Evolutionary conservation across 768 basidiomycete species (phyloP).

Genomic region (Phlegmacium glaucopus): DNA sequence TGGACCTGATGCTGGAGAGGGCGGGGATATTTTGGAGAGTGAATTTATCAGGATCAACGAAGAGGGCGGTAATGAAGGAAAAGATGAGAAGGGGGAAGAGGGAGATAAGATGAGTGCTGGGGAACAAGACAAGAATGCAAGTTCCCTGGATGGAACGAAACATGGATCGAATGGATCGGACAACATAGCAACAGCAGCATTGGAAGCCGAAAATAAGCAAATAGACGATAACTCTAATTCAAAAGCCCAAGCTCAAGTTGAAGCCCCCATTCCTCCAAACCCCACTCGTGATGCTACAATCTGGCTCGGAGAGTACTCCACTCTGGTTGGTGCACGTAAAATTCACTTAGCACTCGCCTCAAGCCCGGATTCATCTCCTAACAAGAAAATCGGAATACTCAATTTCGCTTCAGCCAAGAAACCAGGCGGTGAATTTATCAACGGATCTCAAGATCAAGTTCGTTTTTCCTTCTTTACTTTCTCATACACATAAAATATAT

Average conservation of each 20-base stretch:
- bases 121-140: not conserved
- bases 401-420: conserved; percentile 75
- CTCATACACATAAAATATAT: not conserved
- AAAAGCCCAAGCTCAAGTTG: not conserved
- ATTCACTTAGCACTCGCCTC: conserved; percentile 8
- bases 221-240: not conserved
- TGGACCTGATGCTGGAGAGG: conserved; percentile 11
- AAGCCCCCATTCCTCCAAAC: not conserved
- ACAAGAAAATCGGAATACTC: conserved; percentile 42
- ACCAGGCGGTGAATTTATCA: conserved; percentile 73
- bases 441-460: conserved; percentile 66
- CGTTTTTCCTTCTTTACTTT: not conserved
- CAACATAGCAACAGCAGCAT: not conserved
- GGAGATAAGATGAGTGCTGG: not conserved
- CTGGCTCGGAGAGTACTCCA: conserved; percentile 22
- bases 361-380: not conserved
- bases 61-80: no score
- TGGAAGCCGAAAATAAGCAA: not conserved
- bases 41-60: no score
- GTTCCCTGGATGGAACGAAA: no score
- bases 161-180: not conserved
- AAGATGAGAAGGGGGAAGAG: not conserved
- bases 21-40: no score
- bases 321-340: conserved; percentile 19
- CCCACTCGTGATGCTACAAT: conserved; percentile 5